Evolutionary conservation across 148 eudicot genomes (phyloP), one percentile per base, ranked within the genome.

Genomic region (Agrostemma githago): DNA sequence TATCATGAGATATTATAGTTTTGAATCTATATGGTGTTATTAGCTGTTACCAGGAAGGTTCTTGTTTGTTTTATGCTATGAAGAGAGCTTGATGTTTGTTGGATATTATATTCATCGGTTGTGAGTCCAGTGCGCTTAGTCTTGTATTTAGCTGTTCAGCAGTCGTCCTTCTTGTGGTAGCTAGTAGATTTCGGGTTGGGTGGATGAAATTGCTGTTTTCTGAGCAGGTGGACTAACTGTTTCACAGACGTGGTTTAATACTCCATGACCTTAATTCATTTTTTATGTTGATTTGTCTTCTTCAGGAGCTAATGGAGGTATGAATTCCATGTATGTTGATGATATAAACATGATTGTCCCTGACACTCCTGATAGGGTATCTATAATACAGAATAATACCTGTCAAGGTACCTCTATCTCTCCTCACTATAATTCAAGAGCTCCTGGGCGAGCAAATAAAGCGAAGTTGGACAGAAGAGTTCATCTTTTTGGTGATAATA

Each of bases 331-430:
- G 87, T 87, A 90, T 75, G 78, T 79, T 70, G 88, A 88, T 70
- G 88, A 88, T 74, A 65, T 83, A 62, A 65, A 82, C 46, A 51
- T 79, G 64, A 86, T 85, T 54, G 81, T 92, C 72, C 97, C 96
- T 14, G 97, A 92, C 74, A 88, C 96, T 76, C 93, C 97, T 64
- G 96, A 87, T 66, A 75, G 91, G 72, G 74, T 79, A 46, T 54
- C 68, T 57, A 62, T 61, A 8, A 72, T 71, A 11, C 34, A 69
- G 37, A 66, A 62, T 66, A 76, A 78, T 56, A 62, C 72, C n/a
- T 65, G 54, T 66, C 70, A 61, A 12, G 78, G 72, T 61, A 42
- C 51, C 65, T 74, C 37, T 21, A 48, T 72, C 62, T 75, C 86
- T 71, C 53, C 61, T 12, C 53, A 75, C 66, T 14, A 57, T 72